These are phyloP conservation scores for Talaromyces adpressus DNA, from an alignment of 495 filamentous ascomycete genomes.

Conservation along the genomic window DNA sequence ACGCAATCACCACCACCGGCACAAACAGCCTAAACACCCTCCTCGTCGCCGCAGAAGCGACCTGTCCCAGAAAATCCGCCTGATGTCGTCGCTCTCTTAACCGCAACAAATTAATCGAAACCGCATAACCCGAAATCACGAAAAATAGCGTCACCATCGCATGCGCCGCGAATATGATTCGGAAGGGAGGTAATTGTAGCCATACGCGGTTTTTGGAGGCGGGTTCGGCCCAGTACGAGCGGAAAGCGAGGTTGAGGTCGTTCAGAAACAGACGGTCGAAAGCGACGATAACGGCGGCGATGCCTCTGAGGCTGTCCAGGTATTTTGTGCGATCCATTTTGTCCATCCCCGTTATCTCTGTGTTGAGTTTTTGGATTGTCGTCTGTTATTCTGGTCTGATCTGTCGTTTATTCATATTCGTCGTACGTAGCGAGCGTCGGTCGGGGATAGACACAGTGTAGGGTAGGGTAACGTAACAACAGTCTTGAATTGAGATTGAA, in stretches of 20 bases:
- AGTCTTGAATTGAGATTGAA: background rate
- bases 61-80: conserved; percentile 16
- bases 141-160: conserved; percentile 60
- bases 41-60: conserved; percentile 48
- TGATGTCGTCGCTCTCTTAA: conserved; percentile 31
- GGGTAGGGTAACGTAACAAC: background rate
- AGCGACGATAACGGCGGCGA: conserved; percentile 20
- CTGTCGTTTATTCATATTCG: background rate
- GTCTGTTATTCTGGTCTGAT: background rate
- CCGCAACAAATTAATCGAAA: conserved; percentile 47
- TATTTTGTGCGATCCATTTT: conserved; percentile 11
- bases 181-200: conserved; percentile 50
- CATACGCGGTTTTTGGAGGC: conserved; percentile 33
- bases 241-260: conserved; percentile 19
- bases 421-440: background rate
- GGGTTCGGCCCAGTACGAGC: conserved; percentile 21
- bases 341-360: background rate
- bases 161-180: conserved; percentile 47
- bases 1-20: conserved; percentile 41
- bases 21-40: conserved; percentile 49
- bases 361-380: background rate
- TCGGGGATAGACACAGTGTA: background rate
- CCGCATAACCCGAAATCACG: conserved; percentile 55
- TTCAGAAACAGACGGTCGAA: conserved; percentile 19
- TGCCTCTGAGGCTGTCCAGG: conserved; percentile 23